Conservation (phyloP, 2,329 filamentous ascomycete genomes). For the Colletotrichum euphorbiae region DNA sequence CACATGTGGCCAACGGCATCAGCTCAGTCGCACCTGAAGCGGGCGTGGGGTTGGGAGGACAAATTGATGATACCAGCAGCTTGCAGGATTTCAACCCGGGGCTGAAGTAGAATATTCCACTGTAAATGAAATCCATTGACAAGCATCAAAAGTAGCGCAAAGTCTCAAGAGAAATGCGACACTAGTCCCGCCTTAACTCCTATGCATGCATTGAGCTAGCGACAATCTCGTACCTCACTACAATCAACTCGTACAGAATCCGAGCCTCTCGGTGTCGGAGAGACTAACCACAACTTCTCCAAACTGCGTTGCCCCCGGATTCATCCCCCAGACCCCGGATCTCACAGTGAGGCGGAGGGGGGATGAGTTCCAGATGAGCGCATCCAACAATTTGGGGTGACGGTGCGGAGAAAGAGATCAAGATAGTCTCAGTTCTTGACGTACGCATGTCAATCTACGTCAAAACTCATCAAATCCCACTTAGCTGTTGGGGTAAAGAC, state of each 20-base stretch:
- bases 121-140: too few species aligned
- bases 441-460: neutral
- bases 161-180: too few species aligned
- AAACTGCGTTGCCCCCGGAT: neutral
- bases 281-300: too few species aligned
- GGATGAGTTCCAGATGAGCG: neutral
- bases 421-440: slow-evolving; percentile 1
- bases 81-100: too few species aligned
- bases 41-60: slow-evolving; percentile 60
- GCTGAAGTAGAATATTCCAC: too few species aligned
- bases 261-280: too few species aligned
- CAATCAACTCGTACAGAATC: too few species aligned
- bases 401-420: slow-evolving; percentile 20
- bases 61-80: neutral
- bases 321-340: neutral
- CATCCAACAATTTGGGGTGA: neutral
- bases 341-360: slow-evolving; percentile 3
- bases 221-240: too few species aligned
- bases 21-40: slow-evolving; percentile 59
- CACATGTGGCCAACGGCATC: slow-evolving; percentile 64
- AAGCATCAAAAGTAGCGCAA: too few species aligned
- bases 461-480: neutral
- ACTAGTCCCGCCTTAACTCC: too few species aligned
- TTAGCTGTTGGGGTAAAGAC: slow-evolving; percentile 16
- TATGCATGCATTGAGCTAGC: too few species aligned